Percentiles rank a stretch among this genome's conserved stretches.
Evolutionary conservation across 306 rosid genomes (phyloP).

Genomic region (Prunus padus): DNA sequence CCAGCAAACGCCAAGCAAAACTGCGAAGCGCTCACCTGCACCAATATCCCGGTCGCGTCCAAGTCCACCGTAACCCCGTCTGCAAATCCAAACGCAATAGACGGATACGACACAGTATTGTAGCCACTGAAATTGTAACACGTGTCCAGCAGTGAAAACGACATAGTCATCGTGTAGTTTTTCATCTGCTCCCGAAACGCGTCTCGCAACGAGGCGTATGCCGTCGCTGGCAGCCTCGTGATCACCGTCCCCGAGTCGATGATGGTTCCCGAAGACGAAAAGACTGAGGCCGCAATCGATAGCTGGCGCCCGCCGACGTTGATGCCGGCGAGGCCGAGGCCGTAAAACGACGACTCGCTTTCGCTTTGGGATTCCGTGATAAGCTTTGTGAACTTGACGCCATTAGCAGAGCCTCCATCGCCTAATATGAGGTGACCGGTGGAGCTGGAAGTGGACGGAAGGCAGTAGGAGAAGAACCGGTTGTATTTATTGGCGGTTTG

Average conservation of each 20-base stretch:
- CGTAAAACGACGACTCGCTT: constrained; percentile 39
- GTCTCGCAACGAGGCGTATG: constrained; percentile 1
- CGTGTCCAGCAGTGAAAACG: constrained; percentile 23
- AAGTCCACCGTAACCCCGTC: constrained; percentile 7
- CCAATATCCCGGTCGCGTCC: neutral
- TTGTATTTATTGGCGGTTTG: constrained; percentile 54
- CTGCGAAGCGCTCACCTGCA: constrained; percentile 9
- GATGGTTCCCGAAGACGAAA: constrained; percentile 19
- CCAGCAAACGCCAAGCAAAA: constrained; percentile 67
- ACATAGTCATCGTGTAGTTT: neutral
- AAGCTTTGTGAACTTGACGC: constrained; percentile 55
- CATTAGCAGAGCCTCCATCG: neutral
- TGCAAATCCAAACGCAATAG: constrained; percentile 13
- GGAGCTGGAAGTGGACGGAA: constrained; percentile 56
- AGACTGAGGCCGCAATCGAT: constrained; percentile 25
- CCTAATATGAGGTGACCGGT: constrained; percentile 55
- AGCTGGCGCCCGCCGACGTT: constrained; percentile 36
- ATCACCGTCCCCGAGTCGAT: constrained; percentile 31
- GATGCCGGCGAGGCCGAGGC: constrained; percentile 39
- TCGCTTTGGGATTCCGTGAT: constrained; percentile 7
- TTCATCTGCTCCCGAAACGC: constrained; percentile 25
- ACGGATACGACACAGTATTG: constrained; percentile 1
- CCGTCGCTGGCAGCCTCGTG: constrained; percentile 25
- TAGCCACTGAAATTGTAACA: constrained; percentile 18
- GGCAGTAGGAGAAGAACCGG: constrained; percentile 65